These are phyloP conservation scores for Halophytophthora polymorphica DNA, from an alignment of 352 stramenopile genomes.

Conservation along the genomic window DNA sequence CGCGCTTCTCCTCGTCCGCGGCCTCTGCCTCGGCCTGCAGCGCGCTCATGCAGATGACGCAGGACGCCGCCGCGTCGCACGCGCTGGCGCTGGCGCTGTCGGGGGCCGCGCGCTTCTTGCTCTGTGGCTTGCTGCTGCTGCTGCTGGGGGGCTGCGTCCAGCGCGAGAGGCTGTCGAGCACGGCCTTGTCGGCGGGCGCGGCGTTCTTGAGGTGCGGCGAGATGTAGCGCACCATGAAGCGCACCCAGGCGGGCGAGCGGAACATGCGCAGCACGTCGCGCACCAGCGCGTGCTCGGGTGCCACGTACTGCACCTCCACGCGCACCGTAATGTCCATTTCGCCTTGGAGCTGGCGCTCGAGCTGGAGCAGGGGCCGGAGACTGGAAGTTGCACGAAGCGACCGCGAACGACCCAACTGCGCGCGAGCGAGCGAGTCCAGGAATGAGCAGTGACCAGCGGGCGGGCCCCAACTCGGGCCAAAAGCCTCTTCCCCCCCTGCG, in stretches of 20 bases:
- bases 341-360: slow-evolving; percentile 3
- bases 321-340: slow-evolving; percentile 78
- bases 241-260: slow-evolving; percentile 75
- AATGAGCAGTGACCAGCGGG: too few relatives aligned
- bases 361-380: slow-evolving; percentile 8
- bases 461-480: too few relatives aligned
- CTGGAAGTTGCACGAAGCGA: neutral
- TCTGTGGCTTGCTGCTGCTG: slow-evolving; percentile 1
- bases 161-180: slow-evolving; percentile 46
- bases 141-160: slow-evolving; percentile 16
- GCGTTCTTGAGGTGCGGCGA: slow-evolving; percentile 82
- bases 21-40: slow-evolving; percentile 53
- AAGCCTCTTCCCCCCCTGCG: neutral
- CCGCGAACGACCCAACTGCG: too few relatives aligned
- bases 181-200: slow-evolving; percentile 65
- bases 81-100: slow-evolving; percentile 9
- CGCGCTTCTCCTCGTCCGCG: neutral
- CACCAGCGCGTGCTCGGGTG: slow-evolving; percentile 52
- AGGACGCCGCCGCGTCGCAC: slow-evolving; percentile 39
- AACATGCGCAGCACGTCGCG: slow-evolving; percentile 82
- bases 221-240: slow-evolving; percentile 86
- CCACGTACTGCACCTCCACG: slow-evolving; percentile 79
- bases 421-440: too few relatives aligned
- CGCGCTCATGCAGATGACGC: slow-evolving; percentile 92
- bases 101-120: slow-evolving; percentile 18